These are phyloP conservation scores for Monilinia polystroma DNA, from an alignment of 2,329 filamentous ascomycete genomes.

Conservation along the genomic window DNA sequence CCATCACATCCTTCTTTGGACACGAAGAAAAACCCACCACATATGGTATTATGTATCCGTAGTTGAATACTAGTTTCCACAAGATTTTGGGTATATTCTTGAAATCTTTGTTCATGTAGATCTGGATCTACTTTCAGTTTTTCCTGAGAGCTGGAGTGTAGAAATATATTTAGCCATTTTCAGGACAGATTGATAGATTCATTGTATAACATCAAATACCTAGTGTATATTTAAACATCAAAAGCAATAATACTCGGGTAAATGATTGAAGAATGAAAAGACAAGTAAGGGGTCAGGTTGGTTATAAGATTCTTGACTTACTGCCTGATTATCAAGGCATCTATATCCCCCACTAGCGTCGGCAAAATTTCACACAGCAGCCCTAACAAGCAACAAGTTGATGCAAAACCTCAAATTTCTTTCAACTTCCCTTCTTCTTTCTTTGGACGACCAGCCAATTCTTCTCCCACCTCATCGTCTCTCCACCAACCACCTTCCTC, in stretches of 20 bases:
- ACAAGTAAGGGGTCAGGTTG: neutral
- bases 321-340: neutral
- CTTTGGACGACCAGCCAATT: conserved; percentile 22
- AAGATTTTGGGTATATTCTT: conserved; percentile 9
- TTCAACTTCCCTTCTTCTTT: conserved; percentile 17
- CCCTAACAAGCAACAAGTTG: conserved; percentile 20
- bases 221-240: neutral
- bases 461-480: conserved; percentile 15
- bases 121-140: too few species aligned
- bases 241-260: neutral
- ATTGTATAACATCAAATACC: neutral
- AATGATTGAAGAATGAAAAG: neutral
- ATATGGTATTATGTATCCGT: conserved; percentile 13
- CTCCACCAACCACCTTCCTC: conserved; percentile 9
- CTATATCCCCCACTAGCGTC: conserved; percentile 20
- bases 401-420: conserved; percentile 20
- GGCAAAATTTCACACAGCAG: conserved; percentile 24
- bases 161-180: too few species aligned
- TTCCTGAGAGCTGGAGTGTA: neutral
- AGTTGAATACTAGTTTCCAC: conserved; percentile 13
- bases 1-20: neutral
- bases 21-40: neutral
- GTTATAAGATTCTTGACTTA: neutral
- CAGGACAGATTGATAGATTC: neutral
- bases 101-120: neutral